Conservation (phyloP, 139 green algal genomes). For the Deuterostichococcus epilithicus region DNA sequence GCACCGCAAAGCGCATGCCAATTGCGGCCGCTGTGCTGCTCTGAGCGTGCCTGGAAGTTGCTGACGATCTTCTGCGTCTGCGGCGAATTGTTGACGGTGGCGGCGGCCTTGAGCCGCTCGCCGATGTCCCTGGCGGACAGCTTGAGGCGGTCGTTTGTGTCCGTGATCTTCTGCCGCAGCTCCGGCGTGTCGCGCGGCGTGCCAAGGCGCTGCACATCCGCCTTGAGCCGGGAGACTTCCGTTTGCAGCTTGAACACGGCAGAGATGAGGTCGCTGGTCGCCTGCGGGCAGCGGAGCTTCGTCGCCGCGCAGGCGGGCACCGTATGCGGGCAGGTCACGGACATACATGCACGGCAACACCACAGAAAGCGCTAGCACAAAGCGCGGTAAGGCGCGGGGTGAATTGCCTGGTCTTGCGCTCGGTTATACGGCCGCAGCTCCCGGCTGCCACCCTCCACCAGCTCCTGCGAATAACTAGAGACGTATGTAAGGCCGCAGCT, state of each 20-base stretch:
- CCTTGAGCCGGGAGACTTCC: slow-evolving; percentile 24
- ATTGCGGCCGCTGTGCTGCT: too few species aligned
- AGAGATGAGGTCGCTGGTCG: slow-evolving; percentile 15
- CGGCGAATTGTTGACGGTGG: slow-evolving; percentile 22
- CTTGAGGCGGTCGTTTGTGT: slow-evolving; percentile 2
- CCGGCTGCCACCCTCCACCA: neutral
- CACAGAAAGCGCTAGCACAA: neutral
- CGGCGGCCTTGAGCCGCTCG: slow-evolving; percentile 21
- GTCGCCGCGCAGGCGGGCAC: too few species aligned
- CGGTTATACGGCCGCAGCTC: neutral
- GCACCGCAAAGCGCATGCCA: too few species aligned
- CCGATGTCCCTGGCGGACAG: slow-evolving; percentile 38
- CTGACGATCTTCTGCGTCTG: slow-evolving; percentile 42
- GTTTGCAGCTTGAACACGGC: slow-evolving; percentile 27
- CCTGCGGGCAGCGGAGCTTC: too few species aligned
- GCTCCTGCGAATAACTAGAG: neutral
- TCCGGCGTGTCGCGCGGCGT: slow-evolving; percentile 60
- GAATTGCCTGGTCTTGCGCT: too few species aligned
- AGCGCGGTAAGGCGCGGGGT: neutral
- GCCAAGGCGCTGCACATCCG: slow-evolving; percentile 60
- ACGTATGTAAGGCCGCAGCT: too few species aligned
- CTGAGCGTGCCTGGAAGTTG: slow-evolving; percentile 42
- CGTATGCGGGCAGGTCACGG: too few species aligned
- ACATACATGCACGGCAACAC: slow-evolving; percentile 5
- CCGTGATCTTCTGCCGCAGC: slow-evolving; percentile 40